phyloP scores from a whole-genome alignment of 768 basidiomycete genomes.

The Rhodotorula paludigena region DNA sequence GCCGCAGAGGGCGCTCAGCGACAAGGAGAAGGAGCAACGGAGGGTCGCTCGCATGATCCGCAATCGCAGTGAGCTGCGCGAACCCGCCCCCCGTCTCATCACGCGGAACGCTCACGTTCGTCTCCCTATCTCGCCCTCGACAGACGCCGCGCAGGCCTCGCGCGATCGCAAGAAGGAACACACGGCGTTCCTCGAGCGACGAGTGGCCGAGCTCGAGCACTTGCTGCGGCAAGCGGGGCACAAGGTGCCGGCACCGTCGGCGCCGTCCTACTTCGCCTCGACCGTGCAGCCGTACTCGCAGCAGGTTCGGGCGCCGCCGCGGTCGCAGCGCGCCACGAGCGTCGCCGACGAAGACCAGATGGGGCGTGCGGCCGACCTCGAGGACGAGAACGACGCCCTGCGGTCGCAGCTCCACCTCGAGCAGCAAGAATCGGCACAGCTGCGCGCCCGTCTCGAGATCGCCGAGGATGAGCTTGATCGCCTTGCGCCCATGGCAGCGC shows the following conservation, averaged over 20 bases:
- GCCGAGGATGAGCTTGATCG: constrained; percentile 20
- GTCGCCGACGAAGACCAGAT: not conserved
- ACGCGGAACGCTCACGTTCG: not conserved
- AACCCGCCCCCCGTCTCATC: not conserved
- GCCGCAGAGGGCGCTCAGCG: constrained; percentile 3
- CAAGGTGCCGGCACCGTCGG: not conserved
- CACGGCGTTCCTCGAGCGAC: constrained; percentile 16
- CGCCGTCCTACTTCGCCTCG: not conserved
- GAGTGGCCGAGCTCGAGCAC: constrained; percentile 28
- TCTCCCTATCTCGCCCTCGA: not conserved
- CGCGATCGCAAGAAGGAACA: constrained; percentile 39
- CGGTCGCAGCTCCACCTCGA: constrained; percentile 31
- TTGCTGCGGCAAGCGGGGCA: not conserved
- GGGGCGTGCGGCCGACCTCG: constrained; percentile 24
- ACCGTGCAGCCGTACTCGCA: not conserved
- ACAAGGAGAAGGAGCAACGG: constrained; percentile 34
- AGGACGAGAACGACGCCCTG: constrained; percentile 34
- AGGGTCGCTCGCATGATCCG: constrained; percentile 34
- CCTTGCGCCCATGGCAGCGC: not conserved
- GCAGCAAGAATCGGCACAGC: constrained; percentile 17
- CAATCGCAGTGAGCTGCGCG: constrained; percentile 30
- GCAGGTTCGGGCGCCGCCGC: not conserved
- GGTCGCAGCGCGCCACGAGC: constrained; percentile 1
- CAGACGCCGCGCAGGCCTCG: constrained; percentile 38
- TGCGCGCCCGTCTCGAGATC: constrained; percentile 14